Base-by-base conservation (phyloP, 2,329 filamentous ascomycete species). In the Emydomyces testavorans region DNA sequence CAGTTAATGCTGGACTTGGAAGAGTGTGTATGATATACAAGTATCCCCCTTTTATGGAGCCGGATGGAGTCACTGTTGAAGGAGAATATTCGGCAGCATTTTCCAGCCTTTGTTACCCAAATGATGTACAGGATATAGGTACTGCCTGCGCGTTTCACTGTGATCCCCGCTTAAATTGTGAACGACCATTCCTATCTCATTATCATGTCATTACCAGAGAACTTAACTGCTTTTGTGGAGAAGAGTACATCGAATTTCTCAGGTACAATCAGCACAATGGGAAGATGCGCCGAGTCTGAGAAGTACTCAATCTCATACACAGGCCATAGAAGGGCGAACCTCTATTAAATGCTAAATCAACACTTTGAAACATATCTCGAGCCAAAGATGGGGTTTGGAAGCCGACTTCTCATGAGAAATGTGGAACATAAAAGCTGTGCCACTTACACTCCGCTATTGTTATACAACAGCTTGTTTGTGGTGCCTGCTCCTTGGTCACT, bases 401-500 rank as follows among this genome's bases (percentile, higher is more conserved):
- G 6, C 26, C 20, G 5, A 3, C 20, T 16, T 18, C 8, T 15
- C n/a, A n/a, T 10, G 18, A 24, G 7, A 15, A 18, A 24, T 35
- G 41, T 20, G 26, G 20, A 18, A 44, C 4, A 36, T 35, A 26
- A 18, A 16, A 24, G 31, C 8, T 6, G 18, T 35, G 13, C 6
- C 5, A 46, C 44, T 46, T 39, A 46, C 44, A 46, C 44, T 32
- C 50, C 50, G 24, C 48, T 50, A 18, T 59, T 59, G 42, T 62
- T 63, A 44, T 55, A 62, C 1, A 59, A 57, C 48, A 63, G 57
- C 40, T 54, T 44, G 41, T 57, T 57, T 10, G 58, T 58, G 50
- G 60, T 63, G 32, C 53, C 54, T 11, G 52, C 20, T 5, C 52
- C 49, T 2, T 54, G 47, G 45, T 56, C 47, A 3, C 44, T 53